A percentile compares a stretch with the other conserved stretches of the same genome.
Conservation (phyloP, 495 filamentous ascomycete genomes). For the Aspergillus cristatus region DNA sequence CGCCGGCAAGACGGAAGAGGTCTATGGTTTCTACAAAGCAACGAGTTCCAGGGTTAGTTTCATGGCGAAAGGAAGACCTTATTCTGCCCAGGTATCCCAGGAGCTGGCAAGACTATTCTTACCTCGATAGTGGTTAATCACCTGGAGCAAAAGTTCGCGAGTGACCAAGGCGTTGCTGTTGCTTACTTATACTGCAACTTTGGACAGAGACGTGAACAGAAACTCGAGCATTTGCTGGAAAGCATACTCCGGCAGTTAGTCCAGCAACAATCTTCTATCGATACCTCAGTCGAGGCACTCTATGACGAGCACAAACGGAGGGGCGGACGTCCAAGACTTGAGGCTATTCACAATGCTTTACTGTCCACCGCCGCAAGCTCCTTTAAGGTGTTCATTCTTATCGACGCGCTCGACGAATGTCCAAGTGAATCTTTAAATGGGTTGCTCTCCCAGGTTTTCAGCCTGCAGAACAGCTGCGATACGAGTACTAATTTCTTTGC, state of each 20-base stretch:
- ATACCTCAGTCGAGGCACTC: conserved; percentile 13
- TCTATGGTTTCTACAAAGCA: conserved; percentile 33
- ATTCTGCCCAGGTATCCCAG: conserved; percentile 36
- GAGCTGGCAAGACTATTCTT: conserved; percentile 33
- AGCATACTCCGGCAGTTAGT: conserved; percentile 16
- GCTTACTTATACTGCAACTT: conserved; percentile 32
- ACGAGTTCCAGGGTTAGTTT: conserved; percentile 27
- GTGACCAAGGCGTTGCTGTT: conserved; percentile 14
- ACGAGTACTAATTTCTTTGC: conserved; percentile 10
- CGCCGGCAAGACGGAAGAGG: conserved; percentile 27
- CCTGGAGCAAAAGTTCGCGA: conserved; percentile 7
- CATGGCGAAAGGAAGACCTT: conserved; percentile 16
- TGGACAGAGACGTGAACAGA: conserved; percentile 10
- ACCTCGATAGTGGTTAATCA: conserved; percentile 27
- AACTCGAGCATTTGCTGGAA: conserved; percentile 3
- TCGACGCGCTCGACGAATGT: conserved; percentile 36
- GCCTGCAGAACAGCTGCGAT: conserved; percentile 4
- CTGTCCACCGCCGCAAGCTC: conserved; percentile 12
- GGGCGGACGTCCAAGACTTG: conserved; percentile 18
- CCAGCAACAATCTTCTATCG: conserved; percentile 8
- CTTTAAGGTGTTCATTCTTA: conserved; percentile 26
- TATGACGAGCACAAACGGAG: conserved; percentile 9
- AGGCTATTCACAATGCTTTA: conserved; percentile 21
- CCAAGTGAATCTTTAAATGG: conserved; percentile 4
- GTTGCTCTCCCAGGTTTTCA: too few relatives aligned